Base-by-base conservation (phyloP, 2,329 filamentous ascomycete species). In the Colletotrichum cereale region DNA sequence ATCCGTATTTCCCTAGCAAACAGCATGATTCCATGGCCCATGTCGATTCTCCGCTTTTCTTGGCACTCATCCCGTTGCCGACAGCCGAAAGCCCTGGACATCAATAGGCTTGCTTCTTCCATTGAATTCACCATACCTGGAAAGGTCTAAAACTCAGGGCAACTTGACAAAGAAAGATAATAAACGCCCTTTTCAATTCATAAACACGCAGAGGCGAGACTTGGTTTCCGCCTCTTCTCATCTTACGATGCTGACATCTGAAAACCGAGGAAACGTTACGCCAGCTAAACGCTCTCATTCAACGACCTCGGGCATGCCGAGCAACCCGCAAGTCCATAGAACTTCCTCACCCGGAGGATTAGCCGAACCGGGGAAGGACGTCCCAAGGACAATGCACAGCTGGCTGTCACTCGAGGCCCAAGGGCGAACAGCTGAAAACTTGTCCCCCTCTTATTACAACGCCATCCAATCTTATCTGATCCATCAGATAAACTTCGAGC, bases 381-480 rank as follows among this genome's bases (percentile, higher is more conserved):
- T n/a, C 62, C 38, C 55, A 29, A 26, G 42, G 16, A 47, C 21
- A 29, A 12, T 21, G 18, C 12, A 12, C 21, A 34, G 16, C 38
- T 34, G 26, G 26, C 16, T 29, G n/a, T 21, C 21, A 14, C 18
- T 60, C 14, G 40, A 55, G 55, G 36, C 21, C 12, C 24, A n/a
- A 66, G 40, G 38, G 38, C 14, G n/a, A 4, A 4, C 29, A 66
- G 67, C 62, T 69, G 62, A 55, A 69, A 69, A 66, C 47, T 64
- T 40, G 55, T 21, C 31, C 10, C 47, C 44, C 2, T 53, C 47
- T n/a, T n/a, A 11, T 34, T n/a, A 6, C 26, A 12, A 53, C 55
- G 53, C 62, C 55, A 48, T 62, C 67, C 62, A 70, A 67, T 70
- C 62, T 70, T 70, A 70, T 70, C 67, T 66, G 62, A 70, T 70